phyloP scores from a whole-genome alignment of 2,329 filamentous ascomycete genomes.

The Epichloe coenophiala region DNA sequence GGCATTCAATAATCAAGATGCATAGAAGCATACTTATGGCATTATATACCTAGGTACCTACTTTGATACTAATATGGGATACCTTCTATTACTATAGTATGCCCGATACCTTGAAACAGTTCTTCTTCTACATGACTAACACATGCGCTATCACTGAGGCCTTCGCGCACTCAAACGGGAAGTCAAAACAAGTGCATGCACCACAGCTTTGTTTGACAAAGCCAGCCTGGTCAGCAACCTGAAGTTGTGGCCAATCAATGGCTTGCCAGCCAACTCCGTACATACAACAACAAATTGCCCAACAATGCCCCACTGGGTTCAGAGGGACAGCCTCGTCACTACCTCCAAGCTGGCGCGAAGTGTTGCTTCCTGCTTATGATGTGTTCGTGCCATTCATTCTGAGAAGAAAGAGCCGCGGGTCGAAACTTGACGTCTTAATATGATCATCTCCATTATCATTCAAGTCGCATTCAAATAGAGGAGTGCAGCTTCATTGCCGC shows the following conservation, averaged over 20 bases:
- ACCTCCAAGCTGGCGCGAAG: neutral
- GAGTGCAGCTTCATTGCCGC: neutral
- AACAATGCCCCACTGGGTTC: neutral
- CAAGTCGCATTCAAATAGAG: neutral
- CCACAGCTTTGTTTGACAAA: too few species aligned
- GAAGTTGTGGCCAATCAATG: neutral
- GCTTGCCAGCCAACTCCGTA: neutral
- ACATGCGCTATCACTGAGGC: too few species aligned
- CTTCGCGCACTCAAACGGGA: too few species aligned
- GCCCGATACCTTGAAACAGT: too few species aligned
- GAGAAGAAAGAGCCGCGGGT: neutral
- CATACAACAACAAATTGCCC: neutral
- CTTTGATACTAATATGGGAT: too few species aligned
- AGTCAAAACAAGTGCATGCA: too few species aligned
- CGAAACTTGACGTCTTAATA: neutral
- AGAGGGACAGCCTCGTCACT: neutral
- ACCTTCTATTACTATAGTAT: too few species aligned
- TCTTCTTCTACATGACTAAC: too few species aligned
- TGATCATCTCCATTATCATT: neutral
- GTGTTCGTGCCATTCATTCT: neutral
- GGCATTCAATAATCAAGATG: too few species aligned
- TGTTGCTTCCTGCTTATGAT: neutral
- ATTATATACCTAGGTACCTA: too few species aligned
- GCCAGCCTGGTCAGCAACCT: neutral
- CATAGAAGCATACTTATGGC: too few species aligned